A percentile compares a stretch with the other conserved stretches of the same genome.
Evolutionary conservation across 768 basidiomycete species (phyloP).

Genomic region (Agaricus sinodeliciosus): DNA sequence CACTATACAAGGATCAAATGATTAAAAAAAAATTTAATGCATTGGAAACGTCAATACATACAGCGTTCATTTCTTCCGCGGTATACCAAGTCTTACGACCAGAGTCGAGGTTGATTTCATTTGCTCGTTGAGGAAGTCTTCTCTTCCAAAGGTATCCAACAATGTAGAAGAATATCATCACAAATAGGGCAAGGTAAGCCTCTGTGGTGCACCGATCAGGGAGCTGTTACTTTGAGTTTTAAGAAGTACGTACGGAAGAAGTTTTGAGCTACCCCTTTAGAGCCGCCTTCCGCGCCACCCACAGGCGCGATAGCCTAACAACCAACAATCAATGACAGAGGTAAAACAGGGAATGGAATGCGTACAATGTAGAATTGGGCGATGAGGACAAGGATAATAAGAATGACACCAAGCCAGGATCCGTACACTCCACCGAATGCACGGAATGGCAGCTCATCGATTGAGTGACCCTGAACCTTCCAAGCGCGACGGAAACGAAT

Average conservation of each 20-base stretch:
- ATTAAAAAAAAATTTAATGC: not conserved
- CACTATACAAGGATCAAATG: constrained; percentile 18
- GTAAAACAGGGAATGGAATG: not conserved
- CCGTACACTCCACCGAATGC: constrained; percentile 38
- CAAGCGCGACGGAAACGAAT: constrained; percentile 41
- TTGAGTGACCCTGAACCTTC: constrained; percentile 35
- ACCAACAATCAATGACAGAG: not conserved
- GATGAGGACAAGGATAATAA: constrained; percentile 33
- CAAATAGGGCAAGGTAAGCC: constrained; percentile 32
- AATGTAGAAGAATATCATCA: constrained; percentile 33
- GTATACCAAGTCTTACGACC: constrained; percentile 43
- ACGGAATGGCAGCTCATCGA: constrained; percentile 38
- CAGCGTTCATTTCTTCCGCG: constrained; percentile 36
- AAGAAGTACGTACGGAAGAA: constrained; percentile 31
- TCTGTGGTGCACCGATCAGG: constrained; percentile 14
- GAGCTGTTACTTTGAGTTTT: not conserved
- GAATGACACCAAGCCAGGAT: constrained; percentile 38
- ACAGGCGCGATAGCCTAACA: constrained; percentile 33
- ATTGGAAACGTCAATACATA: constrained; percentile 12
- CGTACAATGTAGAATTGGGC: constrained; percentile 40
- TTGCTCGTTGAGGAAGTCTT: constrained; percentile 27
- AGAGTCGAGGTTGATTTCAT: constrained; percentile 37
- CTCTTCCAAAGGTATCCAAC: constrained; percentile 35
- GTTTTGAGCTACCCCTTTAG: constrained; percentile 21
- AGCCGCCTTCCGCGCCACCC: constrained; percentile 25